These are phyloP conservation scores for Hansenula lynferdii DNA, from an alignment of 1,139 yeast species.

Conservation along the genomic window DNA sequence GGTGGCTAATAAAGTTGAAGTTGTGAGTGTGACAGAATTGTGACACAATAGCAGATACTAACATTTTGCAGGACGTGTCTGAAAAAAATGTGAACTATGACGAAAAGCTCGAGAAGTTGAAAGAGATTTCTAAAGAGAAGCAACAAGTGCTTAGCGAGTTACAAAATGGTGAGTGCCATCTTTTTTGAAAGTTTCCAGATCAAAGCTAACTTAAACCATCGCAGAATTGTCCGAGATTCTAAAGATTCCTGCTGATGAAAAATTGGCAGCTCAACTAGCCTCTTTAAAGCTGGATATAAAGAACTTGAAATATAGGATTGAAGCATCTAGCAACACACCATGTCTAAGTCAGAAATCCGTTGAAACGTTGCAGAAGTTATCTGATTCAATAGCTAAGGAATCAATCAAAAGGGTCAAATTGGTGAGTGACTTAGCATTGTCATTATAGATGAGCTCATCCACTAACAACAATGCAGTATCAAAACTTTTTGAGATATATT, in stretches of 20 bases:
- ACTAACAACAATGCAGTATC: conserved; percentile 8
- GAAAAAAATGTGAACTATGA: conserved; percentile 2
- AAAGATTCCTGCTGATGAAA: conserved; percentile 13
- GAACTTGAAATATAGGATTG: conserved; percentile 7
- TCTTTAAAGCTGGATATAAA: conserved; percentile 12
- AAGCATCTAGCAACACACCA: conserved; percentile 7
- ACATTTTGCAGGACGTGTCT: background rate
- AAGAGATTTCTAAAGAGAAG: conserved; percentile 1
- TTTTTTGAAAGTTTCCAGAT: too few species aligned
- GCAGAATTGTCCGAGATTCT: conserved; percentile 6
- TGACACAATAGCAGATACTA: too few species aligned
- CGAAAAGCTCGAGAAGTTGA: conserved; percentile 2
- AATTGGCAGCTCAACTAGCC: conserved; percentile 10
- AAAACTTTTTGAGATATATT: conserved; percentile 11
- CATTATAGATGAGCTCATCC: background rate
- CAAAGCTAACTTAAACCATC: too few species aligned
- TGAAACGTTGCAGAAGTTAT: conserved; percentile 3
- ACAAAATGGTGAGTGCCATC: conserved; percentile 7
- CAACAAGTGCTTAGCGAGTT: background rate
- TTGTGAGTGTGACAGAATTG: too few species aligned
- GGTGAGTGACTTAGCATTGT: conserved; percentile 5
- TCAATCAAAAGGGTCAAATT: conserved; percentile 11
- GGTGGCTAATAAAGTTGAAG: conserved; percentile 25
- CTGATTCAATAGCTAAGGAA: conserved; percentile 7
- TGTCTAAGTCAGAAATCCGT: conserved; percentile 8